Evolutionary conservation across 23 red algal species (phyloP), one percentile per base, ranked within the genome.

Genomic region (Gracilaria vermiculophylla): DNA sequence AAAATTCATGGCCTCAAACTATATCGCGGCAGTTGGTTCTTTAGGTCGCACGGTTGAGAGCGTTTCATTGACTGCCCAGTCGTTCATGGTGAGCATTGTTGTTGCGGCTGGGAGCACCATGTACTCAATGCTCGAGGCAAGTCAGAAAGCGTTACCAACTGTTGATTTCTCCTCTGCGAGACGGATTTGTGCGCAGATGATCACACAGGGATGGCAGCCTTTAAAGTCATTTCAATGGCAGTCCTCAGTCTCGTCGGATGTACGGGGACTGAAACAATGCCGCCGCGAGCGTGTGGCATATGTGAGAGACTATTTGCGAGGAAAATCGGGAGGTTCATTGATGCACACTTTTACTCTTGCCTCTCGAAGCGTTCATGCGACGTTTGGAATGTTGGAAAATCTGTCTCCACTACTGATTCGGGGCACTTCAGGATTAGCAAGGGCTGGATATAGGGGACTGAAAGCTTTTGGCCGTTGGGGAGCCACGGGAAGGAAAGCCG

Each of bases 141-240:
- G 67, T 29, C n/a, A 73, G 36, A 73, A 47, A 47, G 67, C 67
- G 24, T 45, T 73, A 24, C 67, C 67, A 7, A 40, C 67, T 5
- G 37, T 73, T 27, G 23, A 48, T 48, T 45, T 48, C 17, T 42
- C 20, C 37, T 31, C 67, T 23, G 67, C 42, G n/a, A 73, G 47
- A 19, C 37, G 40, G 4, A 20, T 34, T 24, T 28, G 37, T 23
- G 28, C 44, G 16, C 67, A 73, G 40, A 73, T 73, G 67, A 48
- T 73, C n/a, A 4, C 32, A 11, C 36, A 73, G 0, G 40, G 42
- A 73, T 73, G 67, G 67, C 23, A 42, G 9, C 67, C 67, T 42
- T 40, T 73, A 32, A 73, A 47, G 2, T 45, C 67, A 27, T 73
- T 73, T 24, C 7, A 73, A n/a, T 73, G 67, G 67, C 67, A 73